phyloP scores from a whole-genome alignment of 768 basidiomycete species.

The Filobasidium wieringae region DNA sequence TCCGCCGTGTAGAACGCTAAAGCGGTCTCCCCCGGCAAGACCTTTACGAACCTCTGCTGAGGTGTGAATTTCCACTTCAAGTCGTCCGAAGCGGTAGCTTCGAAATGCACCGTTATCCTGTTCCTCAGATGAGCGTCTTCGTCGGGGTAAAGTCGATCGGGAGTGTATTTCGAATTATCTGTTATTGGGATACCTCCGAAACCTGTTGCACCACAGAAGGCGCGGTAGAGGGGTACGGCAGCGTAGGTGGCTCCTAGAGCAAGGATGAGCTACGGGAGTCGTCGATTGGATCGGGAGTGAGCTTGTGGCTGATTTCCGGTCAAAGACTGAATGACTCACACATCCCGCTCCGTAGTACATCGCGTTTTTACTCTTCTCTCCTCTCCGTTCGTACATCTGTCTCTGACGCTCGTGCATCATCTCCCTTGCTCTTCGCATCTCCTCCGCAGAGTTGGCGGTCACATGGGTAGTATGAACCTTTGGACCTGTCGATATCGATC shows the following conservation, averaged over 20 bases:
- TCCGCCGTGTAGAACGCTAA: conserved; percentile 91
- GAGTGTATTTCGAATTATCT: conserved; percentile 49
- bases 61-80: conserved; percentile 90
- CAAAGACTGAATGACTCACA: neutral
- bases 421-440: neutral
- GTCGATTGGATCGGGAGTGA: neutral
- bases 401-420: conserved; percentile 10
- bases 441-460: neutral
- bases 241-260: conserved; percentile 86
- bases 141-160: conserved; percentile 57
- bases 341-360: conserved; percentile 10
- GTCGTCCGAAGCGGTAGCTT: conserved; percentile 76
- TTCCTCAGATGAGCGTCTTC: conserved; percentile 45
- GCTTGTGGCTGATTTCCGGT: neutral
- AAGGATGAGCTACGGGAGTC: conserved; percentile 52
- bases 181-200: conserved; percentile 91
- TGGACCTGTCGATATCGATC: neutral
- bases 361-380: conserved; percentile 10
- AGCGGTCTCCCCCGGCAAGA: conserved; percentile 89
- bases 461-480: neutral
- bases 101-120: conserved; percentile 88
- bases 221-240: conserved; percentile 90
- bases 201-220: conserved; percentile 95
- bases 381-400: conserved; percentile 7
- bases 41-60: conserved; percentile 75